A percentile compares a stretch with the other conserved stretches of the same genome.
Conservation (phyloP, 306 rosid genomes). For the Mimosa pudica region DNA sequence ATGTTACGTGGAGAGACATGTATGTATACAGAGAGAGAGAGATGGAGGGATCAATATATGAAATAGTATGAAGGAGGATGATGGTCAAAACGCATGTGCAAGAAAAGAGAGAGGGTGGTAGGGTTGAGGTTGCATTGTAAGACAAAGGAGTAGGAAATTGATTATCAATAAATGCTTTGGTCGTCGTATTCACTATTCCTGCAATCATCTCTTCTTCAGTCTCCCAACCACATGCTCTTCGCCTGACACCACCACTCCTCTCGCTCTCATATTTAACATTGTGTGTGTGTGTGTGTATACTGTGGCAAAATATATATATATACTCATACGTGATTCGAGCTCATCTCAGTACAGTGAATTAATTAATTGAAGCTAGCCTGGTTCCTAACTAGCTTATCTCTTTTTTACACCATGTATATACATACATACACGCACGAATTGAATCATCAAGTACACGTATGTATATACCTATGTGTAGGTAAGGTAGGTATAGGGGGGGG, state of each 20-base stretch:
- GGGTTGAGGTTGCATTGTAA: slow-evolving; percentile 57
- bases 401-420: background rate
- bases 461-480: background rate
- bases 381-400: background rate
- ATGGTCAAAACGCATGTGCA: too few species aligned
- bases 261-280: too few species aligned
- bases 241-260: slow-evolving; percentile 1
- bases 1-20: slow-evolving; percentile 40
- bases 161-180: slow-evolving; percentile 64
- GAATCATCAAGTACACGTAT: slow-evolving; percentile 7
- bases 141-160: slow-evolving; percentile 66
- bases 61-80: too few species aligned
- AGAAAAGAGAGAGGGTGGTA: slow-evolving; percentile 43
- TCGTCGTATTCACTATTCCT: slow-evolving; percentile 44
- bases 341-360: background rate
- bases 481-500: background rate
- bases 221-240: slow-evolving; percentile 42
- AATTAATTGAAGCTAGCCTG: too few species aligned
- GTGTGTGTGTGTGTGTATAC: too few species aligned
- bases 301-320: too few species aligned
- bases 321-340: background rate
- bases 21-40: too few species aligned
- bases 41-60: too few species aligned
- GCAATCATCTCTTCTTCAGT: slow-evolving; percentile 30
- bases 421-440: background rate